These are phyloP conservation scores for Lithocarpus polystachyus DNA, from an alignment of 306 rosid species.

Conservation along the genomic window DNA sequence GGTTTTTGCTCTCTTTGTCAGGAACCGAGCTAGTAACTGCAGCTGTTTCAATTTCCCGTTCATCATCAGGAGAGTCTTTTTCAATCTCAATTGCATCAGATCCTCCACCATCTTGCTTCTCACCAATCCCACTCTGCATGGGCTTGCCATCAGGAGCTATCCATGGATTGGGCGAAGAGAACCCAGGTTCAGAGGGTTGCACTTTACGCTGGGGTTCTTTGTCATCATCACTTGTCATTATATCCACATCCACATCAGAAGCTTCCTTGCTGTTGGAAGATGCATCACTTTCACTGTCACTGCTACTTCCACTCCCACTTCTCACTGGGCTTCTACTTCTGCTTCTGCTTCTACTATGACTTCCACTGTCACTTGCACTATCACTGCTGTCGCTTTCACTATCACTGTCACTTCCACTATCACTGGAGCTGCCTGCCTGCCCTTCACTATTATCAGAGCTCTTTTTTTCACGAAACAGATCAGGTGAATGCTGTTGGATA, in stretches of 20 bases:
- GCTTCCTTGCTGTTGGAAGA: conserved; percentile 88
- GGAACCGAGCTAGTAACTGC: conserved; percentile 25
- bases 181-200: conserved; percentile 49
- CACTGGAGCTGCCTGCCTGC: conserved; percentile 74
- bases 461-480: conserved; percentile 54
- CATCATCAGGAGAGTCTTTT: conserved; percentile 55
- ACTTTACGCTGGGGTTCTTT: conserved; percentile 60
- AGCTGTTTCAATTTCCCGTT: conserved; percentile 45
- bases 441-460: conserved; percentile 67
- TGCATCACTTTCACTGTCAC: conserved; percentile 90
- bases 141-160: conserved; percentile 53
- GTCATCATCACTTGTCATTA: conserved; percentile 97
- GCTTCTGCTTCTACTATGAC: conserved; percentile 83
- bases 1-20: conserved; percentile 31
- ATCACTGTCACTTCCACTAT: conserved; percentile 82
- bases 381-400: conserved; percentile 91
- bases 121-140: conserved; percentile 49
- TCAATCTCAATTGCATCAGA: conserved; percentile 69
- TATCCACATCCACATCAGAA: conserved; percentile 95
- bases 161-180: conserved; percentile 45
- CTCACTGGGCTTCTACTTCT: conserved; percentile 72
- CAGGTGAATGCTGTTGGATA: conserved; percentile 57
- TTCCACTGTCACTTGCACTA: conserved; percentile 84
- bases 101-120: conserved; percentile 65
- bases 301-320: conserved; percentile 80